Evolutionary conservation across 1,139 yeast species (phyloP), one percentile per base, ranked within the genome.

Genomic region (Protomyces inundatus): DNA sequence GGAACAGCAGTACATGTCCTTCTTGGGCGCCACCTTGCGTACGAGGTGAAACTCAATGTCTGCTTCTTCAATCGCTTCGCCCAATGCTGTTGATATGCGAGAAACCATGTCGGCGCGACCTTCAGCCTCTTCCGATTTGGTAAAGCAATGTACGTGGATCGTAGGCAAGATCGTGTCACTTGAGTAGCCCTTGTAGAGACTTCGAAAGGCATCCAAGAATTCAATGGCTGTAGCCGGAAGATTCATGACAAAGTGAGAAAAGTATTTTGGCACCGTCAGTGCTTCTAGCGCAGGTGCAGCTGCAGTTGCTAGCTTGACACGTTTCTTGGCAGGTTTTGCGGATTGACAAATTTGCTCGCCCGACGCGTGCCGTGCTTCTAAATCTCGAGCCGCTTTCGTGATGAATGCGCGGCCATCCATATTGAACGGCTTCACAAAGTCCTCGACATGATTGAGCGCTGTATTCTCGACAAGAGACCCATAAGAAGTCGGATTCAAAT

Each of bases 11-110:
- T 84, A 91, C 98, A 93, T 93, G 40, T 93, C 93, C 73, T 93
- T 95, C 1, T 97, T 90, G 1, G 98, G 98, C 0, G 98, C 93
- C 12, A 95, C 98, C 73, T 85, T 86, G 71, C 98, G 83, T 12
- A 95, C 98, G 69, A 87, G 77, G 72, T 91, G 98, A 75, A 90
- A 87, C 0, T 76, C 72, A 53, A 88, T 77, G 0, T 76, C 70
- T 9, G 64, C 72, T 6, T 78, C 75, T 1, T 84, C 77, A 16
- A 85, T 76, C 0, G 81, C 78, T 70, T 70, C 79, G 1, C 81
- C 78, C 68, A 93, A 76, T 35, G 84, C 76, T 0, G 78, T 73
- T n/a, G 81, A 76, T 32, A 93, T 82, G 65, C 86, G 82, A 9
- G 73, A 39, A n/a, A 51, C 16, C 42, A 57, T 40, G 35, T 61